phyloP scores from a whole-genome alignment of 108 stramenopile genomes.

The Schizochytrium sp. region DNA sequence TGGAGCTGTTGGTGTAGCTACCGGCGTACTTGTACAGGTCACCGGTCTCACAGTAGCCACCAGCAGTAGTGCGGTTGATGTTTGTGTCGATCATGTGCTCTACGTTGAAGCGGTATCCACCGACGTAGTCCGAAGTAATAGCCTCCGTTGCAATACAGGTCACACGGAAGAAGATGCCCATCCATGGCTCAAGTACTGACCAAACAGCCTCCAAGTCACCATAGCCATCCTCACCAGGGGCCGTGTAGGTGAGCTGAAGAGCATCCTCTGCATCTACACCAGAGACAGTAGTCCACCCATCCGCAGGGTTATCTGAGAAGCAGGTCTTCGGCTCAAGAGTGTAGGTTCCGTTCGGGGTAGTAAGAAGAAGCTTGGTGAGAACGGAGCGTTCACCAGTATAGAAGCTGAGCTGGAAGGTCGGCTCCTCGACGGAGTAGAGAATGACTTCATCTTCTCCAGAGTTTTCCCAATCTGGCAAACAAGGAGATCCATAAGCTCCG shows the following conservation, averaged over 20 bases:
- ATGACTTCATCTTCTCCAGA: constrained; percentile 17
- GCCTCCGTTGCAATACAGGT: constrained; percentile 1
- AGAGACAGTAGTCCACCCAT: constrained; percentile 23
- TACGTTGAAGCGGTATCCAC: not conserved
- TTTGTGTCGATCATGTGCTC: not conserved
- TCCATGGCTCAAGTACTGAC: not conserved
- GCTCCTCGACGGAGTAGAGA: not conserved
- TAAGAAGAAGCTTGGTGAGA: not conserved
- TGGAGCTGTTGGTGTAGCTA: not conserved
- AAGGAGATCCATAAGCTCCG: constrained; percentile 39
- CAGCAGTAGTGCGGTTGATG: not conserved
- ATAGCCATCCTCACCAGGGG: constrained; percentile 3
- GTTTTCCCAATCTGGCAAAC: not conserved
- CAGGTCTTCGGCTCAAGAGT: not conserved
- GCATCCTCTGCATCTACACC: not conserved
- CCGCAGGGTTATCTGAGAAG: not conserved
- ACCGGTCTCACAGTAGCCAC: not conserved
- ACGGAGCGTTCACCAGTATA: constrained; percentile 34
- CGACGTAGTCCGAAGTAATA: not conserved
- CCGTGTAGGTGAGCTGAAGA: not conserved
- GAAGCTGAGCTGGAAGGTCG: not conserved
- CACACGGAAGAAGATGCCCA: not conserved
- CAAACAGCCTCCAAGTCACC: not conserved
- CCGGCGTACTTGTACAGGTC: not conserved
- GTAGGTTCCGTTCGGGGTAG: not conserved